phyloP scores from a whole-genome alignment of 148 eudicot genomes.

The Fallopia convolvulus region DNA sequence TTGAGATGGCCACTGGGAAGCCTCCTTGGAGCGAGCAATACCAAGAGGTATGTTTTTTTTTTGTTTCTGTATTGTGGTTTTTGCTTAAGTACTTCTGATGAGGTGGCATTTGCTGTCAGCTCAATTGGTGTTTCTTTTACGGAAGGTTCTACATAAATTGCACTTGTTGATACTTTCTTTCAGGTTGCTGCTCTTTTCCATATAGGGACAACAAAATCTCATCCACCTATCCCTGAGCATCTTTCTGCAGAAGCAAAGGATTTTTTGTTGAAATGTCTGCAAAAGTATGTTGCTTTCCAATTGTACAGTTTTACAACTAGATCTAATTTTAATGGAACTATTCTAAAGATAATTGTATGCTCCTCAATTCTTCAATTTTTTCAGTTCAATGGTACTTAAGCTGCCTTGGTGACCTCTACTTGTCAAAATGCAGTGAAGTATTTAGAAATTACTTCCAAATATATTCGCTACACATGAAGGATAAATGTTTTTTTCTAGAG shows the following conservation, averaged over 20 bases:
- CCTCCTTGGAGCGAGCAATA: constrained; percentile 98
- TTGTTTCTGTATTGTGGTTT: background rate
- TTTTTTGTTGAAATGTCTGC: constrained; percentile 47
- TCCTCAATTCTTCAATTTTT: background rate
- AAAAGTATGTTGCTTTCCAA: constrained; percentile 26
- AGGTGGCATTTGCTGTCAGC: background rate
- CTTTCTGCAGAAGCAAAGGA: constrained; percentile 49
- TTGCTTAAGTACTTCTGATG: background rate
- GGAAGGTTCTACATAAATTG: background rate
- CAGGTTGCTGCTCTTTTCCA: constrained; percentile 80
- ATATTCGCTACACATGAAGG: background rate
- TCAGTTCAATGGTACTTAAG: background rate
- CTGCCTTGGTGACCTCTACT: background rate
- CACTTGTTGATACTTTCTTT: constrained; percentile 12
- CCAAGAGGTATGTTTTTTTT: constrained; percentile 58
- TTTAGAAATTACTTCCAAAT: background rate
- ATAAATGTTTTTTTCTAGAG: background rate
- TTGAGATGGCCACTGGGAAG: constrained; percentile 99
- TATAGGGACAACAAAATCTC: constrained; percentile 49
- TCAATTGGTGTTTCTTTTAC: background rate
- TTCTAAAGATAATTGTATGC: background rate
- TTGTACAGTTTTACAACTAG: background rate
- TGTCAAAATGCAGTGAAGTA: background rate
- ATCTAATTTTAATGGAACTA: background rate
- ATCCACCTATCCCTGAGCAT: constrained; percentile 56